These are phyloP conservation scores for Euphorbia lathyris DNA, from an alignment of 345 rosid genomes.

Conservation along the genomic window DNA sequence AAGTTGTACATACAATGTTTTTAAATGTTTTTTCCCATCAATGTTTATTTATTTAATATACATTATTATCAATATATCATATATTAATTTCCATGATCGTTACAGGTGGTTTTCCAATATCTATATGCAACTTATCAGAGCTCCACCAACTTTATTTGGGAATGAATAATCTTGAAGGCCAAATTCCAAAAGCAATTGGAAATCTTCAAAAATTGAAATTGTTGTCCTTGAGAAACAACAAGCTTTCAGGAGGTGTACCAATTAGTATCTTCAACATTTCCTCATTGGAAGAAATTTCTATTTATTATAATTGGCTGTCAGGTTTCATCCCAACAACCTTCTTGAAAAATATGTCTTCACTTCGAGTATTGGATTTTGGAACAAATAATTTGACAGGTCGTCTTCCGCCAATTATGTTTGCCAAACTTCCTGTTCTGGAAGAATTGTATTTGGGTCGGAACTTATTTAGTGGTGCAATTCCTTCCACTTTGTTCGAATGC, in stretches of 20 bases:
- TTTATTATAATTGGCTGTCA: background rate
- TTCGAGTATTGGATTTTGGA: background rate
- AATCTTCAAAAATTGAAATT: background rate
- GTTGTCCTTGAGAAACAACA: background rate
- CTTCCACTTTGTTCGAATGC: constrained; percentile 5
- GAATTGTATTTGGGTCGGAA: background rate
- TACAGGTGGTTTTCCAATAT: background rate
- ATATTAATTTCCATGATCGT: no score
- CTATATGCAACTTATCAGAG: background rate
- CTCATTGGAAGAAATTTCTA: background rate
- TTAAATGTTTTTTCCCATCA: no score
- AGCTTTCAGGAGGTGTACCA: background rate
- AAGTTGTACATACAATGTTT: no score
- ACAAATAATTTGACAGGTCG: background rate
- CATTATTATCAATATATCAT: no score
- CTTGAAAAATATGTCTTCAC: background rate
- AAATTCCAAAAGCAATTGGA: background rate
- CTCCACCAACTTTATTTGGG: background rate
- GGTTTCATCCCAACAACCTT: background rate
- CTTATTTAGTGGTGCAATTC: constrained; percentile 8
- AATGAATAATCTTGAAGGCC: background rate
- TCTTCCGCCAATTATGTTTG: background rate
- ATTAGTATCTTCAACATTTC: background rate
- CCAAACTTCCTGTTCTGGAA: background rate
- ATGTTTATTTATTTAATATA: no score